Evolutionary conservation across 306 rosid species (phyloP), one percentile per base, ranked within the genome.

Genomic region (Nissolia schottii): DNA sequence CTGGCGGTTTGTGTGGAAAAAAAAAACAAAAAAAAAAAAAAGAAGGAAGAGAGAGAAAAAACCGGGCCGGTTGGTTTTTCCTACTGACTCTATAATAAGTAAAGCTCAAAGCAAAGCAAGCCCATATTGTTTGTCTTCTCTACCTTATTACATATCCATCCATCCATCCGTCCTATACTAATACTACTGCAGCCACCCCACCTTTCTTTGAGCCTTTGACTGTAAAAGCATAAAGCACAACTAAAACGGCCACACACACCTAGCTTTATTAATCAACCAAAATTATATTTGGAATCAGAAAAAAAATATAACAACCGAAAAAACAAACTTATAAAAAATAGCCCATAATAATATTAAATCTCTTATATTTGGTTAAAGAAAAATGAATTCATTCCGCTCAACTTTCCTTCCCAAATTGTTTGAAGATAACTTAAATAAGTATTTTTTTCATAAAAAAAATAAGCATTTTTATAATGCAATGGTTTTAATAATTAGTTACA

Each of bases 171-270:
- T 35, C 3, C 75, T 38, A 27, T 11, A n/a, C 10, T 43, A 61
- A 16, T 53, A 70, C 20, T 38, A 43, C 67, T 51, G 22, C 58
- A 51, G 37, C 9, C 78, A 15, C 11, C 32, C 59, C 81, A 63
- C 90, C 85, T 86, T 89, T 87, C 82, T 85, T 78, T 72, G 75
- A 77, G 84, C 65, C 89, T 85, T n/a, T 88, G 84, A 91, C 96
- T 85, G 85, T 82, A 74, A 91, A 91, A 91, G 95, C 80, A 67
- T 85, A 83, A 86, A 85, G 86, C 74, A 78, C 66, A 82, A n/a
- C n/a, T n/a, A n/a, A 77, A 88, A 86, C 88, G 81, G 84, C 84
- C 80, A 65, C 75, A 50, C 87, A 82, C 91, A 79, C 81, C 88
- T 82, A 83, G n/a, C n/a, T n/a, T 86, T 57, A 56, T 3, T 71